phyloP scores from a whole-genome alignment of 768 basidiomycete genomes.

The Pisolithus tinctorius region DNA sequence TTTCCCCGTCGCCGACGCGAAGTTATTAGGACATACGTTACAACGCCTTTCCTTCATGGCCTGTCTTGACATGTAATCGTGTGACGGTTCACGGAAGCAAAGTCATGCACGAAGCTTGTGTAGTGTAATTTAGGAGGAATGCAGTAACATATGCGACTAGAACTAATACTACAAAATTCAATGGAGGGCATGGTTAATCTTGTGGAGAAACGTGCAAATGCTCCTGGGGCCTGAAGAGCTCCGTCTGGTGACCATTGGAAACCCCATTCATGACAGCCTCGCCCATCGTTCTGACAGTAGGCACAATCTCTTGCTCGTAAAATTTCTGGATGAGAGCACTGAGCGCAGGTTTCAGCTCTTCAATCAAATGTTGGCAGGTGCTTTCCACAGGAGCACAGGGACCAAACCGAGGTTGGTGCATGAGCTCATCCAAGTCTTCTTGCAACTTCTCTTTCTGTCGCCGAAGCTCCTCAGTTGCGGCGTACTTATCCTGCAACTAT shows the following conservation, averaged over 20 bases:
- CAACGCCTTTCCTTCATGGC: slow-evolving; percentile 20
- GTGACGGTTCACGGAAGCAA: too few species aligned
- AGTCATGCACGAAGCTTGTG: too few species aligned
- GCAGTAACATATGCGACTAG: background rate
- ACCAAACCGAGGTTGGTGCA: background rate
- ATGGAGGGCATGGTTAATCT: background rate
- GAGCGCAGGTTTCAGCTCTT: slow-evolving; percentile 13
- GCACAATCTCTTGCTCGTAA: slow-evolving; percentile 18
- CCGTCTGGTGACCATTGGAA: slow-evolving; percentile 17
- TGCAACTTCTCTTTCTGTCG: slow-evolving; percentile 12
- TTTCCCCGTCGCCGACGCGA: slow-evolving; percentile 1
- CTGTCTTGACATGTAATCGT: background rate
- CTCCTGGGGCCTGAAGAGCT: slow-evolving; percentile 19
- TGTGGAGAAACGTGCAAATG: slow-evolving; percentile 15
- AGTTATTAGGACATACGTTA: slow-evolving; percentile 19
- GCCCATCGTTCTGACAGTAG: slow-evolving; percentile 11
- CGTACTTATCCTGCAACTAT: slow-evolving; percentile 13
- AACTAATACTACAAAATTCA: background rate
- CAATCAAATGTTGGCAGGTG: slow-evolving; percentile 11
- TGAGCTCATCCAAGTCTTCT: slow-evolving; percentile 12
- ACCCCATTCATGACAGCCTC: slow-evolving; percentile 2
- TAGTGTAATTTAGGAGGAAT: too few species aligned
- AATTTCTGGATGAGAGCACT: slow-evolving; percentile 15
- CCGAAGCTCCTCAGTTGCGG: slow-evolving; percentile 8
- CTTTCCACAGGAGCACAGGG: background rate